These are phyloP conservation scores for Syzygium aromaticum DNA, from an alignment of 345 rosid species.

Conservation along the genomic window DNA sequence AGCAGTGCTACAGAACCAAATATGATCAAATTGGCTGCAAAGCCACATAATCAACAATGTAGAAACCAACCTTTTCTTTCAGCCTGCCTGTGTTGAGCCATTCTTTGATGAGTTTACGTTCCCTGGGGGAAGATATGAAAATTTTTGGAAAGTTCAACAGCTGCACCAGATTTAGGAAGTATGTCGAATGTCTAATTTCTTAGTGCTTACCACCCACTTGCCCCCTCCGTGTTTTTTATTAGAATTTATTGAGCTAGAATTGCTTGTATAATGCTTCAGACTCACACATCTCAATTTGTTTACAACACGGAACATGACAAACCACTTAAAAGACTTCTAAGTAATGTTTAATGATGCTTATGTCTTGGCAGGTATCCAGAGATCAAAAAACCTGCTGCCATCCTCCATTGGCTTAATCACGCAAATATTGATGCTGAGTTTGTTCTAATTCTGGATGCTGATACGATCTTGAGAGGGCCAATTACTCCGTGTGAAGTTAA, in stretches of 20 bases:
- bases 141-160: neutral
- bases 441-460: slow-evolving; percentile 94
- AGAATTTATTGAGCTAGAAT: neutral
- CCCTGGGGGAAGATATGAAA: neutral
- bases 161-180: neutral
- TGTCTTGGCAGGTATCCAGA: slow-evolving; percentile 82
- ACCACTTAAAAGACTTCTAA: neutral
- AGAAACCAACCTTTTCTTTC: neutral
- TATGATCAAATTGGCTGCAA: neutral
- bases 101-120: neutral
- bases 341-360: neutral
- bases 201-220: neutral
- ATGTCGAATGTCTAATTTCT: neutral
- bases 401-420: slow-evolving; percentile 98
- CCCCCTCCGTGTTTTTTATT: neutral
- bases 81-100: neutral
- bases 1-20: neutral
- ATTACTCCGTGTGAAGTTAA: slow-evolving; percentile 96
- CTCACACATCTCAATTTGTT: neutral
- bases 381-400: slow-evolving; percentile 96
- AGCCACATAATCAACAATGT: neutral
- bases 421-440: slow-evolving; percentile 73
- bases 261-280: neutral
- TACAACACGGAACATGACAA: neutral
- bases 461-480: slow-evolving; percentile 94